Percentiles rank a stretch among this genome's conserved stretches.
Conservation (phyloP, 1,284 basidiomycete species). For the Boletellus dicymbophilus region DNA sequence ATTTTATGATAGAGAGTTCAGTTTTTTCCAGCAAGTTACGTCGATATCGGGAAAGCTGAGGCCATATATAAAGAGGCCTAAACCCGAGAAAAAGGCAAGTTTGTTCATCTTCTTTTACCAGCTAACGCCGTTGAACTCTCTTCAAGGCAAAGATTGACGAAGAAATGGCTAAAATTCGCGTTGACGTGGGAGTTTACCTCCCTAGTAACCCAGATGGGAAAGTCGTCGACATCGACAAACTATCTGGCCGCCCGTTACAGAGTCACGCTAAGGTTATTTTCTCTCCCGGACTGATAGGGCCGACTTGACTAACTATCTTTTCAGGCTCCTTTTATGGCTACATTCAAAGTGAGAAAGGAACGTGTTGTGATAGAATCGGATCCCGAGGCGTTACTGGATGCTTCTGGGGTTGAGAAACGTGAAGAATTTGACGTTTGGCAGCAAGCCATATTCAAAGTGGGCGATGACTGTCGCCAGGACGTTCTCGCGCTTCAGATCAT, state of each 20-base stretch:
- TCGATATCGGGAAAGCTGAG: conserved; percentile 98
- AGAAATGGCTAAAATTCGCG: conserved; percentile 96
- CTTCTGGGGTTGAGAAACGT: conserved; percentile 53
- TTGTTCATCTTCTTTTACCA: neutral
- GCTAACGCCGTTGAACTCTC: conserved; percentile 5
- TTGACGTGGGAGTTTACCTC: conserved; percentile 94
- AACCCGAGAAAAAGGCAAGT: conserved; percentile 93
- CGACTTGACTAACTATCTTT: neutral
- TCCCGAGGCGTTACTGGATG: conserved; percentile 70
- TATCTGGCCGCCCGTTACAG: conserved; percentile 94
- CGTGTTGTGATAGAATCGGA: conserved; percentile 60
- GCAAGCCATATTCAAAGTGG: conserved; percentile 99
- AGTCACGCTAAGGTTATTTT: conserved; percentile 90
- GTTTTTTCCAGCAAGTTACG: conserved; percentile 96
- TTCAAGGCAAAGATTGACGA: conserved; percentile 96
- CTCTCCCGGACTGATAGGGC: neutral
- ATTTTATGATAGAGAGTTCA: conserved; percentile 96
- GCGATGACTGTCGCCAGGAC: conserved; percentile 98
- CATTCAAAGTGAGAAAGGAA: conserved; percentile 96
- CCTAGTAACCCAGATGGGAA: conserved; percentile 97
- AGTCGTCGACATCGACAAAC: conserved; percentile 96
- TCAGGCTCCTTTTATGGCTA: conserved; percentile 99
- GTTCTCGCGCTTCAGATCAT: conserved; percentile 96
- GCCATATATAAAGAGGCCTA: conserved; percentile 95
- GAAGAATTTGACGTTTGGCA: conserved; percentile 93